Percentiles rank a stretch among this genome's conserved stretches.
Conservation (phyloP, 2,329 filamentous ascomycete species). For the Hypoxylon sp. region DNA sequence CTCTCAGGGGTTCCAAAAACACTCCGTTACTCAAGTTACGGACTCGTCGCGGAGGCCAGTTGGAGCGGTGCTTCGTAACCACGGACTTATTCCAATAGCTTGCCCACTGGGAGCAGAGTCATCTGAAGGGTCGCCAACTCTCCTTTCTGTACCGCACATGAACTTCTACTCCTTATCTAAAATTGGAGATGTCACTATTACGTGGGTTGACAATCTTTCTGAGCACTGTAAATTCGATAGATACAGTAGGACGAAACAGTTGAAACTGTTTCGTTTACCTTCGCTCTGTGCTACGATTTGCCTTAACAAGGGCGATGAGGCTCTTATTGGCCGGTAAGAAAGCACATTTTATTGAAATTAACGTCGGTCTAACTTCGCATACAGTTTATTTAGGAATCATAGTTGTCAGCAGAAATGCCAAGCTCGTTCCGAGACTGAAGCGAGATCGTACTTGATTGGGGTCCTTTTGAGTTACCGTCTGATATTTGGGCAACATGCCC, state of each 20-base stretch:
- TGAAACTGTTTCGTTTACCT: constrained; percentile 22
- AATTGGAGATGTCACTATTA: constrained; percentile 8
- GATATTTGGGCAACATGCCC: constrained; percentile 20
- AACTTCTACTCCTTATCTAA: constrained; percentile 14
- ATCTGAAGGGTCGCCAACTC: neutral
- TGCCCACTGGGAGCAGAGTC: neutral
- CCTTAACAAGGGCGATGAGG: neutral
- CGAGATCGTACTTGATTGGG: constrained; percentile 5
- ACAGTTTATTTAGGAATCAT: constrained; percentile 10
- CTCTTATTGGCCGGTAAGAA: constrained; percentile 12
- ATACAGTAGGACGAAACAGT: constrained; percentile 7
- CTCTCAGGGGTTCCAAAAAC: neutral
- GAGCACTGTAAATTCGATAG: constrained; percentile 19
- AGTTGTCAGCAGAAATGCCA: constrained; percentile 7
- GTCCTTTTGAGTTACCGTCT: constrained; percentile 21
- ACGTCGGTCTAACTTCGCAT: neutral
- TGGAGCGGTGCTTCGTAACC: constrained; percentile 10
- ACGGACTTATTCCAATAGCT: constrained; percentile 7
- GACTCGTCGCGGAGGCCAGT: constrained; percentile 5
- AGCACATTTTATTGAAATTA: neutral
- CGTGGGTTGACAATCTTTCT: constrained; percentile 18
- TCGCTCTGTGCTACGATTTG: constrained; percentile 21
- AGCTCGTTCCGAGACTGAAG: neutral
- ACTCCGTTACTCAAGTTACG: neutral
- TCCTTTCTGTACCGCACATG: neutral